Evolutionary conservation across 164 flowering plant genomes (phyloP), one percentile per base, ranked within the genome.

Genomic region (Houttuynia cordata): DNA sequence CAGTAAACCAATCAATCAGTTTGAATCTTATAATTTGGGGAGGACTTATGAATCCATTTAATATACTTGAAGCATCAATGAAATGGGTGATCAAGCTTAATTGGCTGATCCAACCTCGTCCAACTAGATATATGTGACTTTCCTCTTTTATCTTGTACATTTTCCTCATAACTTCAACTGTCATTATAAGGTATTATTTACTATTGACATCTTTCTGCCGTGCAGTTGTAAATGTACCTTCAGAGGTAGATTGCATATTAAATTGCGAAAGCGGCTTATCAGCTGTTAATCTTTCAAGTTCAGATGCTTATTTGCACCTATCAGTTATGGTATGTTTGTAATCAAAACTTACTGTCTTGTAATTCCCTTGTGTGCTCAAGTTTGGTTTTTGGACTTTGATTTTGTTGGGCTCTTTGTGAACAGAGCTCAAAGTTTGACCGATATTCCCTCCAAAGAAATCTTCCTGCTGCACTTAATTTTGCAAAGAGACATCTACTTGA

Each of bases 301-400:
- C 75, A 24, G 74, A 76, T 64, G 70, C 72, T 50, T 76, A 85
- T 72, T 63, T 86, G 67, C 92, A 86, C 72, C 80, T 93, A 45
- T 91, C 95, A 22, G 79, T 81, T 60, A 62, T 82, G 94, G 98
- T 93, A 40, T 39, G n/a, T n/a, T n/a, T n/a, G 67, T 25, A 14
- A 64, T 12, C 14, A 45, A 45, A 12, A 12, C 17, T 45, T 45
- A 8, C 17, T 45, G 2, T 45, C 17, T 45, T 45, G 15, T 12
- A 12, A 45, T 45, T 12, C n/a, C n/a, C 3, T 45, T 45, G 49
- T 45, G 12, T 12, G 14, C 49, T 45, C 17, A 17, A 45, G 17
- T 17, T 45, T 45, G 14, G 13, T 12, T 45, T 45, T 12, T 12
- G n/a, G n/a, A 45, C 8, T 45, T 45, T 45, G 49, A 12, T 45